phyloP scores from a whole-genome alignment of 2,329 filamentous ascomycete species.

The Coniochaeta sp. region DNA sequence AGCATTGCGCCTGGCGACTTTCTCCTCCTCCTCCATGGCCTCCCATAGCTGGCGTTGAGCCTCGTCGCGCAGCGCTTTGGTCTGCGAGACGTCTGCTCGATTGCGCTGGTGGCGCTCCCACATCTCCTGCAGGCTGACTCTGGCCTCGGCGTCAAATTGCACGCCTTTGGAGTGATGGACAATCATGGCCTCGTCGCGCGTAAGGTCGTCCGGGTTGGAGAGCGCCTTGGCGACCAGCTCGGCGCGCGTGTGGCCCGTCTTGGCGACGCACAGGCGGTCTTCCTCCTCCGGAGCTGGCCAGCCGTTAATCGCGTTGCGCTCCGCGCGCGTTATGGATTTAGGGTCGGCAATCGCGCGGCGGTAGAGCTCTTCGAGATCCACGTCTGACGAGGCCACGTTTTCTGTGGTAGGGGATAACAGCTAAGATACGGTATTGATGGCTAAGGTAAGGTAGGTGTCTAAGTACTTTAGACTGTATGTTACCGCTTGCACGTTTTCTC shows the following conservation, averaged over 20 bases:
- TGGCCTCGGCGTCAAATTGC: background rate
- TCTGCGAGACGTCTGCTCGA: background rate
- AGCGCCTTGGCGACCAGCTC: constrained; percentile 2
- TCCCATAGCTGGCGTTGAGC: background rate
- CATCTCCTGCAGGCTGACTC: background rate
- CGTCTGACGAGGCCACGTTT: too few relatives aligned
- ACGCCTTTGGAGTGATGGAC: background rate
- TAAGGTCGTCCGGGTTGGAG: background rate
- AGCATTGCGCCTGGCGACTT: background rate
- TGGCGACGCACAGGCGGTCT: constrained; percentile 1
- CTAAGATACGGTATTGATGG: too few relatives aligned
- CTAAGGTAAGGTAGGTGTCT: too few relatives aligned
- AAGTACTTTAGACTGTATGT: too few relatives aligned
- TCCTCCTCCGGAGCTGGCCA: constrained; percentile 2
- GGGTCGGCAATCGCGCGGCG: constrained; percentile 1
- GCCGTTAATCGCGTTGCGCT: background rate
- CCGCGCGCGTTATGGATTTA: background rate
- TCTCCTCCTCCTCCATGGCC: background rate
- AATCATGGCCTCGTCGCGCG: constrained; percentile 1
- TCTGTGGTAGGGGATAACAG: too few relatives aligned
- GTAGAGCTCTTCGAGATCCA: constrained; percentile 1
- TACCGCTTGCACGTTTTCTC: too few relatives aligned
- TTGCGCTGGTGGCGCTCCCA: background rate
- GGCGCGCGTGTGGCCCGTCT: background rate
- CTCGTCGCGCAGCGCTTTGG: background rate